phyloP scores from a whole-genome alignment of 805 yeast genomes.

The Wickerhamomyces mucosus region DNA sequence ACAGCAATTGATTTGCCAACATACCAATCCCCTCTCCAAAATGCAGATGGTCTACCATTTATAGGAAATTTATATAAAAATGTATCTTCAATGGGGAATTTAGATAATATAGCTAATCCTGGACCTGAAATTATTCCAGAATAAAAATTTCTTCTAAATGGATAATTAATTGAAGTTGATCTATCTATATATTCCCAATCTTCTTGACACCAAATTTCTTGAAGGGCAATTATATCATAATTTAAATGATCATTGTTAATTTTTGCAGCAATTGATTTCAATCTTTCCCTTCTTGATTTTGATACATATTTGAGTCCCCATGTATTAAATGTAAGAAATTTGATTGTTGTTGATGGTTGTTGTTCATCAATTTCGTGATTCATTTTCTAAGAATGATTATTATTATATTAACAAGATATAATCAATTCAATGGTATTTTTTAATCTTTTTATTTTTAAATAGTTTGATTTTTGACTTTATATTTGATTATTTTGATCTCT shows the following conservation, averaged over 20 bases:
- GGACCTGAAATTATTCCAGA: conserved; percentile 91
- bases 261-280: conserved; percentile 64
- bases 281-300: conserved; percentile 53
- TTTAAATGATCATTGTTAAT: conserved; percentile 34
- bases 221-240: conserved; percentile 86
- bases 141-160: conserved; percentile 60
- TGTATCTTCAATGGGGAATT: conserved; percentile 72
- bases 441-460: no score
- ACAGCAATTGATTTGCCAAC: conserved; percentile 88
- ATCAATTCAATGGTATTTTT: no score
- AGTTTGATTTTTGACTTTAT: no score
- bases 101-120: conserved; percentile 78
- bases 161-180: conserved; percentile 38
- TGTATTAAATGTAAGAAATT: conserved; percentile 60
- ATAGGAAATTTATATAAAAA: conserved; percentile 80
- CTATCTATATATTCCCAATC: conserved; percentile 66
- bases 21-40: conserved; percentile 93
- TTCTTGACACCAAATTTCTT: conserved; percentile 83
- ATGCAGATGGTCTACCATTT: conserved; percentile 91
- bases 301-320: conserved; percentile 91
- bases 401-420: no score
- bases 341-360: conserved; percentile 21
- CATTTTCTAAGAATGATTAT: no score
- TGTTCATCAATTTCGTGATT: no score
- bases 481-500: no score